These are phyloP conservation scores for Nannizziopsis arthrosporioides DNA, from an alignment of 2,329 filamentous ascomycete genomes.

Conservation along the genomic window DNA sequence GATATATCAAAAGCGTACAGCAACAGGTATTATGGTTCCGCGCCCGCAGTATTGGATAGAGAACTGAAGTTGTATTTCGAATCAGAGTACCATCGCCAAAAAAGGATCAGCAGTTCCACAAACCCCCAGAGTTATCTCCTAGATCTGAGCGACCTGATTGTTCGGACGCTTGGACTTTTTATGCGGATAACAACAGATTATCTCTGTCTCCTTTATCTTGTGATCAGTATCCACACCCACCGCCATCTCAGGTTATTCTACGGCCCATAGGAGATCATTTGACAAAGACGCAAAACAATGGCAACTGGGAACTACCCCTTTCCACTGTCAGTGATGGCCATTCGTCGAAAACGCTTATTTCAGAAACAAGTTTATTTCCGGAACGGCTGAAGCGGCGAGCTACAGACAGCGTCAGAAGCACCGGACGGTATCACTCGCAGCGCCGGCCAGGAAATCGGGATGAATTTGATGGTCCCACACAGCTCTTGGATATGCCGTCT, in stretches of 20 bases:
- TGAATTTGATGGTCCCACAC: slow-evolving; percentile 80
- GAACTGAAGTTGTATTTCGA: slow-evolving; percentile 4
- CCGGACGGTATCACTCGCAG: slow-evolving; percentile 38
- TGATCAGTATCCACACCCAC: slow-evolving; percentile 22
- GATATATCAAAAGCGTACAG: slow-evolving; percentile 2
- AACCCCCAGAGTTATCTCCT: neutral
- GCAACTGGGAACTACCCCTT: slow-evolving; percentile 26
- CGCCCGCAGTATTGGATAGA: neutral
- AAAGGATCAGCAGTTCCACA: slow-evolving; percentile 4
- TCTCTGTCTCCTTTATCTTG: slow-evolving; percentile 19
- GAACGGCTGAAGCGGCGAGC: slow-evolving; percentile 27
- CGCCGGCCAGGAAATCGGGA: slow-evolving; percentile 65
- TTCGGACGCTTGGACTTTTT: slow-evolving; percentile 6
- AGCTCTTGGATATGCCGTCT: slow-evolving; percentile 63
- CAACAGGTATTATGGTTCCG: slow-evolving; percentile 8
- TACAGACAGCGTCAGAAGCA: slow-evolving; percentile 24
- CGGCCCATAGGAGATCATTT: slow-evolving; percentile 24
- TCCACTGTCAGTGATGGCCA: slow-evolving; percentile 24
- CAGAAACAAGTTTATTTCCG: slow-evolving; percentile 28
- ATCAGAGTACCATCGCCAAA: slow-evolving; percentile 7
- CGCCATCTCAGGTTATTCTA: slow-evolving; percentile 21
- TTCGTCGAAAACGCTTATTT: slow-evolving; percentile 25
- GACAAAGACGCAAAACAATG: slow-evolving; percentile 23
- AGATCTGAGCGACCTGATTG: slow-evolving; percentile 3
- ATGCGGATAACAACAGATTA: slow-evolving; percentile 7